A percentile compares a stretch with the other conserved stretches of the same genome.
Conservation (phyloP, 768 basidiomycete genomes). For the Cystofilobasidium macerans region DNA sequence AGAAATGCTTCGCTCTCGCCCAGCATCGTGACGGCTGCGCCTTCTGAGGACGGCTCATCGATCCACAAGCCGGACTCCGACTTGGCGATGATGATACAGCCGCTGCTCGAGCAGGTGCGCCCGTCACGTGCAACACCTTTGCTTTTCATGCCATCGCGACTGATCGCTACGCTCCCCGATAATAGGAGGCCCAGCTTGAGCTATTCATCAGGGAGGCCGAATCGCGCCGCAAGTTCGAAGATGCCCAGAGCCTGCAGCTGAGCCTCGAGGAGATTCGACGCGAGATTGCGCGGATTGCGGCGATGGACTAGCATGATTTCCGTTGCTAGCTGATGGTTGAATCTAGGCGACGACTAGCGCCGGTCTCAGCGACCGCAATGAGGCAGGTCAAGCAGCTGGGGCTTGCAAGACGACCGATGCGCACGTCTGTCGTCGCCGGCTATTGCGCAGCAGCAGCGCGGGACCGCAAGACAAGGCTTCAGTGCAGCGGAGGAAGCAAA, state of each 20-base stretch:
- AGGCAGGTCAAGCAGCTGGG: too few species aligned
- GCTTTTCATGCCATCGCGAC: neutral
- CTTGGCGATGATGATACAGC: constrained; percentile 64
- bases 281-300: constrained; percentile 49
- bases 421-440: too few species aligned
- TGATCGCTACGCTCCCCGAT: neutral
- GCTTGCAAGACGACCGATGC: too few species aligned
- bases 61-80: constrained; percentile 46
- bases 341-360: too few species aligned
- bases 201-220: constrained; percentile 22
- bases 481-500: too few species aligned
- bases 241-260: constrained; percentile 68
- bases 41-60: constrained; percentile 16
- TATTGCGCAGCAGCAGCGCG: too few species aligned
- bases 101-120: constrained; percentile 64
- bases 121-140: neutral
- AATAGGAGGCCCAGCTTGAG: constrained; percentile 69
- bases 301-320: too few species aligned
- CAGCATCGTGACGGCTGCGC: neutral
- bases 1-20: neutral
- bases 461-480: too few species aligned
- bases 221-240: constrained; percentile 86
- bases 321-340: too few species aligned
- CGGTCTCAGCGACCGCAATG: too few species aligned
- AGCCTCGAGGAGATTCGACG: constrained; percentile 70